phyloP scores from a whole-genome alignment of 106 monocot species.

The Phalaenopsis aphrodite region DNA sequence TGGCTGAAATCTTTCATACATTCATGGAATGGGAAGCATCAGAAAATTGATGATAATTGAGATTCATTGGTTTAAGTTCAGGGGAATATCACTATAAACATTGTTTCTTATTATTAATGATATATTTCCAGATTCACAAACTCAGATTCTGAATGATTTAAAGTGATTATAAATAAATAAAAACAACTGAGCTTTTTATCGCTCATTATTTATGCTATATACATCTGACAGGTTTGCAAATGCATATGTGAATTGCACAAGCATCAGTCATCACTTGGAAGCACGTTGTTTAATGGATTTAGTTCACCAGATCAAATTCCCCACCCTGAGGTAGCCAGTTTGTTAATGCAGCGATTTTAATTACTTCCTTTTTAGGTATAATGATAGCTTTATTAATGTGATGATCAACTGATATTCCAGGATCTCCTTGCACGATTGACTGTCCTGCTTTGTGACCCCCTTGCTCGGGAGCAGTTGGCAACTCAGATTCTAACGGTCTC shows the following conservation, averaged over 20 bases:
- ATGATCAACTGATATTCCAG: constrained; percentile 32
- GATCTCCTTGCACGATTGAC: constrained; percentile 90
- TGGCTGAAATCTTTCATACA: background rate
- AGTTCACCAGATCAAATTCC: constrained; percentile 59
- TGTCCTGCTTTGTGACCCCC: constrained; percentile 91
- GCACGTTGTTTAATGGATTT: constrained; percentile 34
- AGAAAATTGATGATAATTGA: background rate
- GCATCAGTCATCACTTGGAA: constrained; percentile 37
- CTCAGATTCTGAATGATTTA: background rate
- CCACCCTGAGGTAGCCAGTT: constrained; percentile 47
- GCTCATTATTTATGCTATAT: background rate
- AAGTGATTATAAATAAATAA: background rate
- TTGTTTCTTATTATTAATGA: background rate
- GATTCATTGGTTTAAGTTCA: background rate
- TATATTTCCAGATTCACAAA: background rate
- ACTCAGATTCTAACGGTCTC: constrained; percentile 75
- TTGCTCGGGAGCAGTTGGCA: constrained; percentile 74
- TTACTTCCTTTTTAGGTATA: background rate
- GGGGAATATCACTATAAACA: background rate
- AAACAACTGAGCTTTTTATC: background rate
- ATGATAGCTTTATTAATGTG: background rate
- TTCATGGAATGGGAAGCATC: background rate
- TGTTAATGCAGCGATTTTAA: background rate
- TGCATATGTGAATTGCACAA: constrained; percentile 79
- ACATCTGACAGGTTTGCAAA: constrained; percentile 70